These are phyloP conservation scores for Zygosaccharomyces siamensis DNA, from an alignment of 805 yeast species.

Conservation along the genomic window DNA sequence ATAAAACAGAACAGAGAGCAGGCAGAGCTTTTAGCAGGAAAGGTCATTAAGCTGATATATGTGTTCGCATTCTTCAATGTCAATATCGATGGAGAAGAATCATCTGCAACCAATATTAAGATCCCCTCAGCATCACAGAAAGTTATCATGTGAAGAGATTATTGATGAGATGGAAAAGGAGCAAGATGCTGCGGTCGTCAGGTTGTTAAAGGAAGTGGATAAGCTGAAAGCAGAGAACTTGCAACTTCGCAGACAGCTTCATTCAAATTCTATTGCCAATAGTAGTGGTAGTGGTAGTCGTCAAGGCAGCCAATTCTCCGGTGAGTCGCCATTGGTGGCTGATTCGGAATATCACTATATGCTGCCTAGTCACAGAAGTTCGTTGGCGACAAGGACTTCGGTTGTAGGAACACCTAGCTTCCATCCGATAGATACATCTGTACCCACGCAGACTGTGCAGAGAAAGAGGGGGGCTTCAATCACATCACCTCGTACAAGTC, in stretches of 20 bases:
- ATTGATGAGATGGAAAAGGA: slow-evolving; percentile 60
- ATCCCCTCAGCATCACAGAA: slow-evolving; percentile 9
- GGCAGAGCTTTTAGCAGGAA: neutral
- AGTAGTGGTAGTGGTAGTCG: neutral
- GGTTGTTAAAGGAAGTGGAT: slow-evolving; percentile 49
- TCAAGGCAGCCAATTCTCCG: neutral
- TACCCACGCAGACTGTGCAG: slow-evolving; percentile 8
- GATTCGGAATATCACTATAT: slow-evolving; percentile 7
- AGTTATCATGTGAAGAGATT: slow-evolving; percentile 40
- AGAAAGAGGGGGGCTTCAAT: slow-evolving; percentile 9
- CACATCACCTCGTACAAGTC: slow-evolving; percentile 4
- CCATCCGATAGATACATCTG: slow-evolving; percentile 9
- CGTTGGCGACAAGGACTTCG: slow-evolving; percentile 10
- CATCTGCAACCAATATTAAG: slow-evolving; percentile 2
- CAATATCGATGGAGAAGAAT: slow-evolving; percentile 1
- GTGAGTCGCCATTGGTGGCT: neutral
- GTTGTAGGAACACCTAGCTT: slow-evolving; percentile 3
- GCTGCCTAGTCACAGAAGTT: slow-evolving; percentile 3
- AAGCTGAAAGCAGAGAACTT: slow-evolving; percentile 45
- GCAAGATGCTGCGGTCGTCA: slow-evolving; percentile 58
- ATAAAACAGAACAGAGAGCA: neutral
- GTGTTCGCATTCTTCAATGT: neutral
- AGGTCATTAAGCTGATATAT: neutral
- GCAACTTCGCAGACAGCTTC: slow-evolving; percentile 30
- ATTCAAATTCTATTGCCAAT: neutral